phyloP scores from a whole-genome alignment of 129 eudicot genomes.

The Calendula officinalis region DNA sequence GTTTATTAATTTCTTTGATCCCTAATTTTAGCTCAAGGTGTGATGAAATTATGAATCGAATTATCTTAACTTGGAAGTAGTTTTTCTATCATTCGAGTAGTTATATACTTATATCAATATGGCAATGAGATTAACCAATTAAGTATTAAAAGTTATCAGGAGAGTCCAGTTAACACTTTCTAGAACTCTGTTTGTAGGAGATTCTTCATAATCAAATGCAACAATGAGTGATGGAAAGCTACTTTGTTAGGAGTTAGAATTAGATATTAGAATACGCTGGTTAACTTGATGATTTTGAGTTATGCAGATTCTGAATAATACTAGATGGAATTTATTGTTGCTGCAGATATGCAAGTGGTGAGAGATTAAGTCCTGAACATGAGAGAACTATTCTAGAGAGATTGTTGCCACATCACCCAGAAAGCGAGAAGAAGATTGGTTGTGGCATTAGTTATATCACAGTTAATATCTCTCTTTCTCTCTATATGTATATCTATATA shows the following conservation, averaged over 20 bases:
- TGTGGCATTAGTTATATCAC: constrained; percentile 88
- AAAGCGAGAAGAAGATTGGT: constrained; percentile 80
- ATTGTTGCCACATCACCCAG: constrained; percentile 92
- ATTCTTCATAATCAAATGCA: neutral
- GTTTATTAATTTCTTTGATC: constrained; percentile 2
- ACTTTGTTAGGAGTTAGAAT: neutral
- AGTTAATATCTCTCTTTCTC: constrained; percentile 42
- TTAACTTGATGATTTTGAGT: neutral
- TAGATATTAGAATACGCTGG: neutral
- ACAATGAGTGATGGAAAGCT: neutral
- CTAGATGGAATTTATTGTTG: constrained; percentile 20
- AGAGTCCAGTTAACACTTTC: too few species aligned
- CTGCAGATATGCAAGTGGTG: constrained; percentile 77
- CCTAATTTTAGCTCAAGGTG: neutral
- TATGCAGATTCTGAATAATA: constrained; percentile 15
- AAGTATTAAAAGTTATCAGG: too few species aligned
- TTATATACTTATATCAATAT: neutral
- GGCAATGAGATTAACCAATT: neutral
- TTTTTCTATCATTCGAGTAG: neutral
- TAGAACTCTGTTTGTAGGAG: neutral
- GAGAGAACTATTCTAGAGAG: constrained; percentile 71
- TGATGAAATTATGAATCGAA: neutral
- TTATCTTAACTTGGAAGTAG: neutral
- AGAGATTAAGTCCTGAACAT: constrained; percentile 76
- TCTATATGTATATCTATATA: constrained; percentile 8